Evolutionary conservation across 2,329 filamentous ascomycete genomes (phyloP).

Genomic region (Penicillium vulpinum): DNA sequence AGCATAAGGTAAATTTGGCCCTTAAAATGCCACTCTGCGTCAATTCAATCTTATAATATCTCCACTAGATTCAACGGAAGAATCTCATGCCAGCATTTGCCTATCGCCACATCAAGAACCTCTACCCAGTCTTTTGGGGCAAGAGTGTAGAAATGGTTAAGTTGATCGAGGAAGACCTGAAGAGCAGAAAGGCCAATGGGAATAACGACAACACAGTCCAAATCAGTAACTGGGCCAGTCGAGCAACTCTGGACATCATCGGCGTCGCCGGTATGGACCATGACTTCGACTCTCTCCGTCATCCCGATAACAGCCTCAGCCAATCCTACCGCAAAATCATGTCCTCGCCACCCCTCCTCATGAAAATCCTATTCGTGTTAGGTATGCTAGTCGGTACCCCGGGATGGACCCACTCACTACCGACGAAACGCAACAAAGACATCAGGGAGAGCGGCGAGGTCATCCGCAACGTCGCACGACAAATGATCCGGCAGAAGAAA

Average conservation of each 20-base stretch:
- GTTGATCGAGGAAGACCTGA: conserved; percentile 55
- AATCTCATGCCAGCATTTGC: conserved; percentile 78
- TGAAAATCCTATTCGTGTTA: conserved; percentile 57
- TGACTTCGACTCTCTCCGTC: conserved; percentile 66
- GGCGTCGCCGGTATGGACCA: conserved; percentile 69
- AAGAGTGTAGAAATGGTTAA: conserved; percentile 70
- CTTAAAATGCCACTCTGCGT: neutral
- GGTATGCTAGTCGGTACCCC: conserved; percentile 60
- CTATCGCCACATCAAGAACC: conserved; percentile 80
- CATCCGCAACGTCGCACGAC: conserved; percentile 66
- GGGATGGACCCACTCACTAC: conserved; percentile 63
- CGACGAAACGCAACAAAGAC: conserved; percentile 69
- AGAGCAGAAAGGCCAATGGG: conserved; percentile 35
- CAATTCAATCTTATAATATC: neutral
- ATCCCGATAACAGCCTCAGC: conserved; percentile 62
- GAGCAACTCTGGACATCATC: conserved; percentile 74
- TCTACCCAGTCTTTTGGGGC: conserved; percentile 81
- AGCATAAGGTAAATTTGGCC: conserved; percentile 63
- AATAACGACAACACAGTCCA: conserved; percentile 52
- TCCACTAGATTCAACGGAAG: conserved; percentile 61
- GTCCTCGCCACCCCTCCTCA: conserved; percentile 12
- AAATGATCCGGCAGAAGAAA: conserved; percentile 72
- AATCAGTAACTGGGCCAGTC: conserved; percentile 63
- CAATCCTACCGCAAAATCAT: conserved; percentile 33
- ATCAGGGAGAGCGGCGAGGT: conserved; percentile 56